Evolutionary conservation across 805 yeast species (phyloP), one percentile per base, ranked within the genome.

Genomic region (Kodamaea sagamina): DNA sequence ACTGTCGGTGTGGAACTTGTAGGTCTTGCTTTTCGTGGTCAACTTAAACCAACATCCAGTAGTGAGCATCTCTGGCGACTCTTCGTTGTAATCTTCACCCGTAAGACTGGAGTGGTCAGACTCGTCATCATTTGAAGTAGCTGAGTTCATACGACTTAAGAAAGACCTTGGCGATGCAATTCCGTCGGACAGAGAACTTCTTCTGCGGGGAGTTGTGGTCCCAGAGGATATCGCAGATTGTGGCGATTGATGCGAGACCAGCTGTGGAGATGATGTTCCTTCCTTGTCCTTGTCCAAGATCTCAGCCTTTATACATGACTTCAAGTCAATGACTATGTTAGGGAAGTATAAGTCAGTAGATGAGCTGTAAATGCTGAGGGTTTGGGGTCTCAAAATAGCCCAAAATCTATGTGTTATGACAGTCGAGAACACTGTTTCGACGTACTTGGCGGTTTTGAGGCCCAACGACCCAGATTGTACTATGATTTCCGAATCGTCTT

Each of bases 271-370:
- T 15, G 34, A 6, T 5, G n/a, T 4, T 10, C 27, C 29, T 8
- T 39, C 45, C 29, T 28, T 41, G 2, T 50, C 53, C 27, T 63
- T 61, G 1, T 65, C 65, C 7, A 68, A 49, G 0, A 82, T 63
- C 43, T 82, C 89, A 0, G 84, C 88, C 27, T 75, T 64, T 6
- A 77, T 55, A 3, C 90, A 87, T 7, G 75, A 69, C 34, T 80
- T 71, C 47, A 92, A 67, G 59, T 89, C 93, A 27, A 92, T 79
- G 0, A 88, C 83, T 27, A 86, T 65, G 6, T 72, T 68, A 0
- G 98, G 97, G 65, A 89, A 89, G 61, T 89, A 89, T n/a, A 84
- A 65, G 46, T 89, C 95, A 0, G 88, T 81, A 1, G 96, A 77
- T 6, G 77, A 78, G 6, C 77, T 66, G 60, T 84, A 89, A 28